Conservation (phyloP, 768 basidiomycete genomes). For the Chlorophyllum brunneum region DNA sequence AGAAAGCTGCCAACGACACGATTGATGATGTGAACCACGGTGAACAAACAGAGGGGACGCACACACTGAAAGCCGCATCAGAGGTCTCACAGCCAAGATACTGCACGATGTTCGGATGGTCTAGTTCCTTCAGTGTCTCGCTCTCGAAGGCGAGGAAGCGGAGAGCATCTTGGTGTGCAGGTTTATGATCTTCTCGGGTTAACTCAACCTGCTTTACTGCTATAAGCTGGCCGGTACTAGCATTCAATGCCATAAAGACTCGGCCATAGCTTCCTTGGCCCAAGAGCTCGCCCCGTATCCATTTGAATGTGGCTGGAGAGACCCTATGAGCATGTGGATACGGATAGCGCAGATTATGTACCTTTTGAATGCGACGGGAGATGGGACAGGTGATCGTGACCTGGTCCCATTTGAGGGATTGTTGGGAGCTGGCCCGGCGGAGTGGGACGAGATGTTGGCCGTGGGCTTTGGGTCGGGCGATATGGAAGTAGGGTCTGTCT, state of each 20-base stretch:
- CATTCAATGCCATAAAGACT: slow-evolving; percentile 90
- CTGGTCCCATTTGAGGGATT: not conserved
- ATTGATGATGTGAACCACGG: slow-evolving; percentile 1
- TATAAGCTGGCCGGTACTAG: slow-evolving; percentile 87
- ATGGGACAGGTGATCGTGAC: not conserved
- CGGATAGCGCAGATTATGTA: not conserved
- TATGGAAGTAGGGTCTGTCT: not conserved
- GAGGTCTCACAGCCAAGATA: slow-evolving; percentile 89
- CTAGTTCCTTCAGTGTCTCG: slow-evolving; percentile 79
- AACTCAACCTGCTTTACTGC: slow-evolving; percentile 96
- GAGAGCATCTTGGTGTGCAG: slow-evolving; percentile 62
- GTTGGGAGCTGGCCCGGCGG: not conserved
- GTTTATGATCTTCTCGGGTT: slow-evolving; percentile 66
- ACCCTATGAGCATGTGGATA: not conserved
- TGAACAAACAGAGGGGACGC: slow-evolving; percentile 21
- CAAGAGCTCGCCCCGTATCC: slow-evolving; percentile 90
- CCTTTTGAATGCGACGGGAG: slow-evolving; percentile 7
- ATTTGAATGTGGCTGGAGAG: slow-evolving; percentile 66
- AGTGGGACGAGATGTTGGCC: not conserved
- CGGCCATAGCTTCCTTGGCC: slow-evolving; percentile 92
- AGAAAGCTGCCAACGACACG: slow-evolving; percentile 59
- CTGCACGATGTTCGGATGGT: slow-evolving; percentile 89
- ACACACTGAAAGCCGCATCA: slow-evolving; percentile 75
- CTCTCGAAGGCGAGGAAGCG: slow-evolving; percentile 85
- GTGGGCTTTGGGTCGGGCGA: not conserved